Base-by-base conservation (phyloP, 2,329 filamentous ascomycete species). In the Pseudogymnoascus sp. region DNA sequence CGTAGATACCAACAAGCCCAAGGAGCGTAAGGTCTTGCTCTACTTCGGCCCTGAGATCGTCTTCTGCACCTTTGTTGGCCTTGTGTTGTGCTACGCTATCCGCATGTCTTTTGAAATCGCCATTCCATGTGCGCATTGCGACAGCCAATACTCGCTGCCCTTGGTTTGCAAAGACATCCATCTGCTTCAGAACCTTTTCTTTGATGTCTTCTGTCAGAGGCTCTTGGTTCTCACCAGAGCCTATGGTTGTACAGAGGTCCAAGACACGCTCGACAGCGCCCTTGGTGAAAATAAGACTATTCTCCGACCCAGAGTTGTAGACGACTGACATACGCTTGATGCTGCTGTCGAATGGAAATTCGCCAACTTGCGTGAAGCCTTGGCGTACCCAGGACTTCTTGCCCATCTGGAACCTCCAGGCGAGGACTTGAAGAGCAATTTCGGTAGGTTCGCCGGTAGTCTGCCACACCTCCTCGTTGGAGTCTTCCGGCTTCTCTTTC, bases 271-370 rank as follows among this genome's bases (percentile, higher is more conserved):
- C 83, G 4, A 85, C 83, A 6, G 84, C 84, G 33, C 84, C 84
- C 68, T 87, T 87, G 53, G 81, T 82, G 68, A 82, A 85, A 4
- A 83, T 74, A 30, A 77, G 66, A 15, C 69, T 70, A 7, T 64
- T 61, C 2, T 64, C 61, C 3, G 64, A 57, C 4, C 18, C 36
- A 6, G 70, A 71, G 7, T 69, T 68, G 71, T 84, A 86, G 57
- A 86, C 77, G 22, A 86, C 83, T 28, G 83, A 83, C 85, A 87
- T 88, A 58, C 82, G 80, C 71, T 87, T 88, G 66, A 87, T 80
- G 50, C 79, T 78, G 22, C 81, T 85, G 67, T 87, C 84, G 68
- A 87, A 87, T 0, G 84, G 82, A 62, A 84, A 86, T 66, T 87
- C 85, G 0, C 79, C 78, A n/a, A 85, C 67, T 65, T 81, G 75